A percentile compares a stretch with the other conserved stretches of the same genome.
These are phyloP conservation scores for Phaffia australis DNA, from an alignment of 768 basidiomycete species.

Conservation along the genomic window DNA sequence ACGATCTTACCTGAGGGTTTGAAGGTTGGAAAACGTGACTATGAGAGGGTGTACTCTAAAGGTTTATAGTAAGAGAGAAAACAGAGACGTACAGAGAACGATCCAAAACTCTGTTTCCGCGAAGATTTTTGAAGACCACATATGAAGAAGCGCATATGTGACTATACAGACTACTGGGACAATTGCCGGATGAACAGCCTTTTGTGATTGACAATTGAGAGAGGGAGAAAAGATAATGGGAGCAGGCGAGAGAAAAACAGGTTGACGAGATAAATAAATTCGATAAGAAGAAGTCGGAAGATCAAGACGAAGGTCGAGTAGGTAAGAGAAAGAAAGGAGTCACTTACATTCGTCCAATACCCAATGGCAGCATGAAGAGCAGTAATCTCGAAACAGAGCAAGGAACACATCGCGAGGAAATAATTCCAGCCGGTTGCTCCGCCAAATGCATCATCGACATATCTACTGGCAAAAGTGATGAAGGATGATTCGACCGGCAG, in stretches of 20 bases:
- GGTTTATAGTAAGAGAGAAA: no score
- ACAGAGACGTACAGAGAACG: slow-evolving; percentile 42
- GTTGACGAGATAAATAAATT: no score
- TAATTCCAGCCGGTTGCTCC: slow-evolving; percentile 31
- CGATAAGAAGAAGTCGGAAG: neutral
- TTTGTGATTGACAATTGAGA: neutral
- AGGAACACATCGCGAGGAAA: slow-evolving; percentile 3
- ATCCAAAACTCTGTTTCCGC: slow-evolving; percentile 46
- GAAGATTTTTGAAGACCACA: no score
- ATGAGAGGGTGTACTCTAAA: no score
- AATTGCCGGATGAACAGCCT: no score
- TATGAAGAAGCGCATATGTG: no score
- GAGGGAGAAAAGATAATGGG: no score
- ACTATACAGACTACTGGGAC: no score
- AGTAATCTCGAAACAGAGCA: slow-evolving; percentile 27
- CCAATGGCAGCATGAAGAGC: slow-evolving; percentile 24
- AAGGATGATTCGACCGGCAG: slow-evolving; percentile 30
- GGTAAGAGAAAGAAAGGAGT: neutral
- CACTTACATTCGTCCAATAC: slow-evolving; percentile 24
- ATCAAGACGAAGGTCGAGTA: neutral
- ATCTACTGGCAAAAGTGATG: slow-evolving; percentile 27
- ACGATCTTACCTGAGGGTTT: slow-evolving; percentile 31
- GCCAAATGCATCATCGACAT: slow-evolving; percentile 27
- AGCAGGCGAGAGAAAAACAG: no score
- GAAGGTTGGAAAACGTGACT: no score